Conservation (phyloP, 2,329 filamentous ascomycete genomes). For the Sporothrix phasma region DNA sequence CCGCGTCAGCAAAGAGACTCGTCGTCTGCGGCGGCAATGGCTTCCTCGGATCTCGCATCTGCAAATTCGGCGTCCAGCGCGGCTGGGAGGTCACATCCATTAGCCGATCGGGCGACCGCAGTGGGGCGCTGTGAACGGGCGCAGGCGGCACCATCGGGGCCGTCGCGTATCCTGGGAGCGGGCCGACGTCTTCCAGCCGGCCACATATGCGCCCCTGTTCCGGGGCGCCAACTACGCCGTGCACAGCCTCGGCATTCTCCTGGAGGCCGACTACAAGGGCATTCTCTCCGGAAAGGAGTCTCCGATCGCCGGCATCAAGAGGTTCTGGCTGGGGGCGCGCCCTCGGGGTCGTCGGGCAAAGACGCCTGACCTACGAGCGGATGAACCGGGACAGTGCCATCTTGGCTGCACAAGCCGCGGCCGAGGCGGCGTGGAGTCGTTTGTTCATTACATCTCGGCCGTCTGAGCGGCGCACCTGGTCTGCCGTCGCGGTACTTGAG, state of each 20-base stretch:
- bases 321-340: slow-evolving; percentile 56
- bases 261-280: slow-evolving; percentile 97
- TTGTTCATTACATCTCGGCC: slow-evolving; percentile 89
- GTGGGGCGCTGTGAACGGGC: slow-evolving; percentile 76
- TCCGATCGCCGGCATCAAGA: slow-evolving; percentile 67
- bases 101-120: slow-evolving; percentile 84
- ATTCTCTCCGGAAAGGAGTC: slow-evolving; percentile 76
- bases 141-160: slow-evolving; percentile 58
- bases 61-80: slow-evolving; percentile 73
- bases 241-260: slow-evolving; percentile 89
- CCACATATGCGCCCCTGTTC: slow-evolving; percentile 68
- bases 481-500: slow-evolving; percentile 77
- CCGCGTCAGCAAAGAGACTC: slow-evolving; percentile 58
- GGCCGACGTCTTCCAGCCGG: slow-evolving; percentile 76
- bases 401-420: slow-evolving; percentile 68
- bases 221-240: slow-evolving; percentile 74
- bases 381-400: slow-evolving; percentile 94
- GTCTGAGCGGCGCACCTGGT: slow-evolving; percentile 71
- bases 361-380: slow-evolving; percentile 75
- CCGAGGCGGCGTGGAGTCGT: slow-evolving; percentile 53
- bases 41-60: slow-evolving; percentile 82
- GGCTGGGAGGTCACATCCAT: slow-evolving; percentile 91
- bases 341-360: not conserved
- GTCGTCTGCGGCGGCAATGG: slow-evolving; percentile 91
- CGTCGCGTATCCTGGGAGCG: slow-evolving; percentile 76